These are phyloP conservation scores for Rhodotorula sp. DNA, from an alignment of 1,284 basidiomycete genomes.

Conservation along the genomic window DNA sequence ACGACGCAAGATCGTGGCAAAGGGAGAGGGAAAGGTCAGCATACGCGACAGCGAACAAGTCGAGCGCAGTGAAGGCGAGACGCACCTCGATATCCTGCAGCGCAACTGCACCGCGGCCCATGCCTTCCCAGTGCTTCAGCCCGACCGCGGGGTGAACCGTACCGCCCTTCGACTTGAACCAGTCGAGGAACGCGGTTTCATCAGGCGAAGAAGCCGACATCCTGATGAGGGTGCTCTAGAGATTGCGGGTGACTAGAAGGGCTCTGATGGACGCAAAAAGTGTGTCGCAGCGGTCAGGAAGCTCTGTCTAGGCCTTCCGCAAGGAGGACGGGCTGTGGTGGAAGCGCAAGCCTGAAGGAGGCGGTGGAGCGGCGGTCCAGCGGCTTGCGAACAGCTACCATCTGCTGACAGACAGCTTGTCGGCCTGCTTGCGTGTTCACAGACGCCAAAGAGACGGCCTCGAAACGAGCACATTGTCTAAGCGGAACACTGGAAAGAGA, in stretches of 20 bases:
- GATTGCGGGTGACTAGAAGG: no score
- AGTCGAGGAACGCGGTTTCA: conserved; percentile 47
- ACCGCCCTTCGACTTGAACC: conserved; percentile 51
- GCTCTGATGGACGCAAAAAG: not conserved
- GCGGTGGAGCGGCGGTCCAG: no score
- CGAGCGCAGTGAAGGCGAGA: conserved; percentile 9
- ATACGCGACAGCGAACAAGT: not conserved
- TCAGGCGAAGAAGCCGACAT: conserved; percentile 1
- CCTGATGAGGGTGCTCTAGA: not conserved
- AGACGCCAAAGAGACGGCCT: no score
- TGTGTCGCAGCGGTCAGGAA: not conserved
- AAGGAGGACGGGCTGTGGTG: no score
- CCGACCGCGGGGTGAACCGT: conserved; percentile 52
- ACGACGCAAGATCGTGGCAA: not conserved
- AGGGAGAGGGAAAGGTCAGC: not conserved
- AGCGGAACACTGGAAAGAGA: no score
- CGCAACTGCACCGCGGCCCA: conserved; percentile 72
- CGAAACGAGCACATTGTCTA: no score
- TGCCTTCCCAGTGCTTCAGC: conserved; percentile 57
- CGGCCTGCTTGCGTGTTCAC: no score
- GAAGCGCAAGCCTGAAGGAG: no score
- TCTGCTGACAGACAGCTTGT: no score
- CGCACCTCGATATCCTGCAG: conserved; percentile 68
- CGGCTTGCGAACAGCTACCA: no score
- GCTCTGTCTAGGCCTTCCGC: no score